Evolutionary conservation across 2,329 filamentous ascomycete genomes (phyloP), one percentile per base, ranked within the genome.

Genomic region (Trichoderma semiorbis): DNA sequence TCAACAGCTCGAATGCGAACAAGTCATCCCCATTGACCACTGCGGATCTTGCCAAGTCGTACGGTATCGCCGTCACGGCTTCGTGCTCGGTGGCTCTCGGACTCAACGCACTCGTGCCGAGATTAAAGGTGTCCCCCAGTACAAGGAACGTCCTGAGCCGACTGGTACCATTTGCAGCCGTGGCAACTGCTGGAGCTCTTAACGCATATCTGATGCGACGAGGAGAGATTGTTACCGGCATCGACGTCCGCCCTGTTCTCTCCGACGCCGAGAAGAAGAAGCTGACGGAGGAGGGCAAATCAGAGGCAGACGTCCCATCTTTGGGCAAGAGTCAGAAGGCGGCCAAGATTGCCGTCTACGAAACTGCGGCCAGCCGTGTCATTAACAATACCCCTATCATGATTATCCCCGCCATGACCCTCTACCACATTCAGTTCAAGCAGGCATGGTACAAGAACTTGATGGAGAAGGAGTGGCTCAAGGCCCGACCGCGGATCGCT

Each of bases 141-240:
- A 92, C 95, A 3, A 90, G 91, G 73, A 87, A 91, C 50, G 89
- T 97, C 24, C 89, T 98, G 3, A 87, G 90, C 69, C 91, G 96
- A n/a, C 88, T 99, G 10, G 95, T 98, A 7, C 96, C 96, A 30
- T 99, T 99, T 79, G 96, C 95, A 0, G 96, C 96, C 14, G 96
- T 99, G 12, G 95, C 95, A 34, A 93, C 90, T 72, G 96, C 96
- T 5, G 95, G 94, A 78, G 94, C 91, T 1, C 87, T 99, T 74
- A 99, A 99, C 82, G 96, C 98, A 30, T 97, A 98, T 83, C 88
- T 99, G 70, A 99, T 99, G 96, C 93, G 96, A 72, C 92, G 94
- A 74, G 95, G 98, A 82, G 96, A 99, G 84, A 98, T 99, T 77
- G 89, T 93, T 78, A 89, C 89, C 73, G 96, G 96, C 67, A 99